phyloP scores from a whole-genome alignment of 1,284 basidiomycete species.

The Ceratobasidium sp. region DNA sequence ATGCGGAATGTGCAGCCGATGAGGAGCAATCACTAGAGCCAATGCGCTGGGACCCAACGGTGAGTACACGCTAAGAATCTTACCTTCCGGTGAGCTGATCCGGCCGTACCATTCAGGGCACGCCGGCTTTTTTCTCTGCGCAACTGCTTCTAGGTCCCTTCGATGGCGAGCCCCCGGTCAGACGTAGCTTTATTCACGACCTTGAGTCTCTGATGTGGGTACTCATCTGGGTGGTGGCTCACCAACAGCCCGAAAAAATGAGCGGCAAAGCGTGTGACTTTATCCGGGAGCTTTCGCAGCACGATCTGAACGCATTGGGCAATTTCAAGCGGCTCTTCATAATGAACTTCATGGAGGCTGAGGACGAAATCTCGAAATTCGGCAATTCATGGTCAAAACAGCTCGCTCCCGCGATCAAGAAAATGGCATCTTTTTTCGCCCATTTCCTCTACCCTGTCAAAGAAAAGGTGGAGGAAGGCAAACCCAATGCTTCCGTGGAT shows the following conservation, averaged over 20 bases:
- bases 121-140: constrained; percentile 7
- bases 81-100: background rate
- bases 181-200: constrained; percentile 1
- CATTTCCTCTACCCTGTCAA: background rate
- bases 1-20: background rate
- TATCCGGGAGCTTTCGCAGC: background rate
- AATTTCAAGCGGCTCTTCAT: background rate
- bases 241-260: background rate
- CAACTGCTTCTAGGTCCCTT: background rate
- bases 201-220: constrained; percentile 7
- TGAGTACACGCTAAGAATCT: background rate
- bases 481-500: too few species aligned
- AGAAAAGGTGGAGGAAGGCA: too few species aligned
- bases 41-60: background rate
- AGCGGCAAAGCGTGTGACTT: background rate
- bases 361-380: background rate
- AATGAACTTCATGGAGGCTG: background rate
- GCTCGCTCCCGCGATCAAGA: background rate
- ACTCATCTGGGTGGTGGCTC: background rate
- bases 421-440: background rate
- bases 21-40: background rate
- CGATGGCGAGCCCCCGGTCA: background rate
- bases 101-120: background rate
- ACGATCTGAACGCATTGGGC: background rate
- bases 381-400: background rate